phyloP scores from a whole-genome alignment of 345 rosid species.

The Anastatica hierochuntica region DNA sequence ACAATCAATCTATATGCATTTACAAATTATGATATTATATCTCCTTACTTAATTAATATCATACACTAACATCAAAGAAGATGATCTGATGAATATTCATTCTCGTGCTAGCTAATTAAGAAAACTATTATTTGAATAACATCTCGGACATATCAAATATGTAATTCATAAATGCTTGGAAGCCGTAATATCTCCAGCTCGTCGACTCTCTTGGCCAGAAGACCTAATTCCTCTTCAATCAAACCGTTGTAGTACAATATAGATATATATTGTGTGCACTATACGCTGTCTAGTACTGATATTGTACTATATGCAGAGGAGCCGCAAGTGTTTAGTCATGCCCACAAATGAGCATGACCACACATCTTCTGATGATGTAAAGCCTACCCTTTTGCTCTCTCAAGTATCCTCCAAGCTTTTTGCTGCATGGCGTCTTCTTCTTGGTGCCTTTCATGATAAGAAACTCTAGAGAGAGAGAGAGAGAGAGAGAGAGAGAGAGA shows the following conservation, averaged over 20 bases:
- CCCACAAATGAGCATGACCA: conserved; percentile 80
- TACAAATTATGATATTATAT: conserved; percentile 1
- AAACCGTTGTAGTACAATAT: background rate
- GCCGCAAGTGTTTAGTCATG: conserved; percentile 37
- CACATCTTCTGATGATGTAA: conserved; percentile 66
- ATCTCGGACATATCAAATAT: background rate
- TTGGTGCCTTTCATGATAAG: no score
- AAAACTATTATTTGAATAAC: background rate
- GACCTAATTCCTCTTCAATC: no score
- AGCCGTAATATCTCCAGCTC: no score
- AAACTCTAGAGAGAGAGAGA: conserved; percentile 2
- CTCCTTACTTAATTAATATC: background rate
- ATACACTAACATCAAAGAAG: conserved; percentile 4
- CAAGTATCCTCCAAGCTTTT: conserved; percentile 59
- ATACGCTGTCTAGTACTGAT: background rate
- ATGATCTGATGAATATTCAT: background rate
- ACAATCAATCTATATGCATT: no score
- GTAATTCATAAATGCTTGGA: no score
- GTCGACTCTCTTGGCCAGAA: no score
- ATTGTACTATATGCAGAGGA: conserved; percentile 6
- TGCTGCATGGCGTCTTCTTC: conserved; percentile 43
- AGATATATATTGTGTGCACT: background rate
- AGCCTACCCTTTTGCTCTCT: conserved; percentile 66
- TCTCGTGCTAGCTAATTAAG: conserved; percentile 8
- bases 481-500: background rate